phyloP scores from a whole-genome alignment of 1,284 basidiomycete genomes.

The Boletus sp. region DNA sequence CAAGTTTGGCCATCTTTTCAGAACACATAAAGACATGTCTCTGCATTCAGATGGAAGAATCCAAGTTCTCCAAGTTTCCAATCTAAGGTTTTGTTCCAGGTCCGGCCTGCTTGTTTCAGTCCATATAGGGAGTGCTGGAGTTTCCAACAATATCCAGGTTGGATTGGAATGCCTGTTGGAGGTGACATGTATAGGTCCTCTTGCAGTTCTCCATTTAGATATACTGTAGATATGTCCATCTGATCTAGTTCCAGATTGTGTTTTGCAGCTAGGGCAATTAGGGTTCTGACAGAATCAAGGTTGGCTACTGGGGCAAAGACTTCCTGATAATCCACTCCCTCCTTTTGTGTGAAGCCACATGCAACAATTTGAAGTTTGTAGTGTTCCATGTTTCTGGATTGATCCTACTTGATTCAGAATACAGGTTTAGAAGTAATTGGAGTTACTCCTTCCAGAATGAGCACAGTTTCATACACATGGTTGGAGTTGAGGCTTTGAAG shows the following conservation, averaged over 20 bases:
- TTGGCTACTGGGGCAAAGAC: neutral
- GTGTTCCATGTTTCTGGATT: neutral
- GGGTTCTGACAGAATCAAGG: neutral
- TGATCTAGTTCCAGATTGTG: neutral
- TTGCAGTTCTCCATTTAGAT: neutral
- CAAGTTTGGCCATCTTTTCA: no score
- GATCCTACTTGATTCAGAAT: neutral
- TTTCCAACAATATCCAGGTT: no score
- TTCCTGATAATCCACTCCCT: neutral
- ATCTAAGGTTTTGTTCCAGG: neutral
- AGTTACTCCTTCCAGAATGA: neutral
- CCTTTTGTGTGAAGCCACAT: neutral
- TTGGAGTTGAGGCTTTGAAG: neutral
- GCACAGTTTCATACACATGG: neutral
- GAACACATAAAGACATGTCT: neutral
- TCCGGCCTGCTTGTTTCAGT: neutral
- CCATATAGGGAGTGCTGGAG: slow-evolving; percentile 3
- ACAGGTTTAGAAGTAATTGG: neutral
- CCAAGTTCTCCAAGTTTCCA: neutral
- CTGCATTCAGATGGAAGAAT: neutral
- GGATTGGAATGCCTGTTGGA: no score
- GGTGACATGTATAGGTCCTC: no score
- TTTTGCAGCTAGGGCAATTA: neutral
- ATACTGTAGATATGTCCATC: neutral
- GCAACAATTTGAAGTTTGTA: neutral